A percentile compares a stretch with the other conserved stretches of the same genome.
Evolutionary conservation across 106 monocot species (phyloP).

Genomic region (Vanilla planifolia): DNA sequence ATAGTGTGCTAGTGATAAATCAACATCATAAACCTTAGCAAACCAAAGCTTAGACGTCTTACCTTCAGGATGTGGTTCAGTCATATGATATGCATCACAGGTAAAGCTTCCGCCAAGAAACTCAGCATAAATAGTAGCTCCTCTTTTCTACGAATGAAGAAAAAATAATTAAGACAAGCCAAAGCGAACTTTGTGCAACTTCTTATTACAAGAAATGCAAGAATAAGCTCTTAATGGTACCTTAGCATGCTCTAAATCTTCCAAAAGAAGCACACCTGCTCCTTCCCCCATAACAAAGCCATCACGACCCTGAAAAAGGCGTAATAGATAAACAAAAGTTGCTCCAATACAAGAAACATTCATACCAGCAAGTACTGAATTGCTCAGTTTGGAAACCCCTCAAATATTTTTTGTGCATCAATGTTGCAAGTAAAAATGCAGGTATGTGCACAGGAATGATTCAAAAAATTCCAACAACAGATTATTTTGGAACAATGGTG

Average conservation of each 20-base stretch:
- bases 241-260: conserved; percentile 98
- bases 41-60: too few relatives aligned
- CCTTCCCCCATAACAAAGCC: conserved; percentile 99
- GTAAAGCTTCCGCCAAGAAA: conserved; percentile 92
- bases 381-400: too few relatives aligned
- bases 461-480: too few relatives aligned
- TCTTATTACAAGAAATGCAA: neutral
- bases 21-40: neutral
- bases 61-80: conserved; percentile 98
- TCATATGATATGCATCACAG: conserved; percentile 98
- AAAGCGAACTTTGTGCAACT: neutral
- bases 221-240: conserved; percentile 23
- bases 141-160: conserved; percentile 57
- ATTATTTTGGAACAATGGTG: too few relatives aligned
- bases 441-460: too few relatives aligned
- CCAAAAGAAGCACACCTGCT: conserved; percentile 89
- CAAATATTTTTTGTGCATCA: too few relatives aligned
- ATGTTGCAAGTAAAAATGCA: too few relatives aligned
- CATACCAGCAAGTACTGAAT: too few relatives aligned
- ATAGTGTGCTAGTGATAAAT: neutral
- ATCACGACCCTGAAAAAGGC: conserved; percentile 72
- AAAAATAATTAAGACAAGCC: conserved; percentile 4
- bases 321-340: too few relatives aligned
- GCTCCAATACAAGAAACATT: too few relatives aligned
- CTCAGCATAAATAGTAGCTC: conserved; percentile 92